Evolutionary conservation across 2,329 filamentous ascomycete genomes (phyloP).

Genomic region (Blumeria graminis): DNA sequence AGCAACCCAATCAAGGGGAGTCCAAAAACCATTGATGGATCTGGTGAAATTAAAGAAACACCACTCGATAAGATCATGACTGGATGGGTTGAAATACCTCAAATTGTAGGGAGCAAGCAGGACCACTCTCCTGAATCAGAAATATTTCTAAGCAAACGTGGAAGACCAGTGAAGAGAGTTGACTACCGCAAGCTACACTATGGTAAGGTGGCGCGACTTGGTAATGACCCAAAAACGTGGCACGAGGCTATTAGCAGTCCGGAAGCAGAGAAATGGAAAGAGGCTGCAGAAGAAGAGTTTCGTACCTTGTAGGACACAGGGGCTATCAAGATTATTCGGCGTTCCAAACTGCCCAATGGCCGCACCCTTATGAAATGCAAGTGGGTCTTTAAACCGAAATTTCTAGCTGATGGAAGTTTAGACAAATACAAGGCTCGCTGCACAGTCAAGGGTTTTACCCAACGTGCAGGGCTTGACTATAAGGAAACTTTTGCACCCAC

Average conservation of each 20-base stretch:
- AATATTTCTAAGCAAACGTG: not conserved
- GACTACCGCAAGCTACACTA: not conserved
- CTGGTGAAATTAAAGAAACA: not conserved
- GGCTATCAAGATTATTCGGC: not conserved
- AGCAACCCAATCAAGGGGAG: too few relatives aligned
- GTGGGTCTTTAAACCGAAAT: not conserved
- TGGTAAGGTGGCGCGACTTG: not conserved
- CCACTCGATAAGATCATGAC: not conserved
- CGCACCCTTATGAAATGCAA: not conserved
- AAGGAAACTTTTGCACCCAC: not conserved
- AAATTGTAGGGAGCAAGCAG: not conserved
- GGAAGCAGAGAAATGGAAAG: not conserved
- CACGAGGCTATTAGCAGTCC: not conserved
- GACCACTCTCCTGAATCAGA: not conserved
- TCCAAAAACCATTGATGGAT: not conserved
- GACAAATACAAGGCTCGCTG: not conserved
- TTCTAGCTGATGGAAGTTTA: not conserved
- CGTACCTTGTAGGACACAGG: not conserved
- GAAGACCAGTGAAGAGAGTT: not conserved
- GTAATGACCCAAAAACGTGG: not conserved
- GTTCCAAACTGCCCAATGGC: not conserved
- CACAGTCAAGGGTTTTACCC: not conserved
- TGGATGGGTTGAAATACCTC: not conserved
- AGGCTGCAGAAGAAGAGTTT: not conserved
- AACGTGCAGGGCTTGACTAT: not conserved